These are phyloP conservation scores for Phytophthora sojae DNA, from an alignment of 352 stramenopile species.

Conservation along the genomic window DNA sequence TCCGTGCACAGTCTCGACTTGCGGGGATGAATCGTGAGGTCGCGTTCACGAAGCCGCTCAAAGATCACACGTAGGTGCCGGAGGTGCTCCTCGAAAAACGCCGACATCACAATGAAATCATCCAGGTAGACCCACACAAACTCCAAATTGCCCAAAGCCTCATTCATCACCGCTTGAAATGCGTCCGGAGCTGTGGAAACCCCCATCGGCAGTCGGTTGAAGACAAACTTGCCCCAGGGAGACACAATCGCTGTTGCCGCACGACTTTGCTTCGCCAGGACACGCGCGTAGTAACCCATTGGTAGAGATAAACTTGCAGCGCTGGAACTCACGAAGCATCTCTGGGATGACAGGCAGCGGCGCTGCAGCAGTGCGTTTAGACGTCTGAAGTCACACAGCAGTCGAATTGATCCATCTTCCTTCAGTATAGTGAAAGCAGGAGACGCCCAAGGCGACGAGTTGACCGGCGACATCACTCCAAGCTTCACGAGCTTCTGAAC, in stretches of 20 bases:
- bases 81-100: conserved; percentile 3
- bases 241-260: conserved; percentile 8
- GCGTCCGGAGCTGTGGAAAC: background rate
- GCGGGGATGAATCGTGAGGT: conserved; percentile 1
- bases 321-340: conserved; percentile 4
- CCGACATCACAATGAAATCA: conserved; percentile 7
- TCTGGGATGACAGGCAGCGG: conserved; percentile 1
- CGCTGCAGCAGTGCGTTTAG: conserved; percentile 1
- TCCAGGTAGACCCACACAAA: conserved; percentile 5
- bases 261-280: background rate
- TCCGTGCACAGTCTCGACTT: conserved; percentile 4
- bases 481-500: conserved; percentile 1
- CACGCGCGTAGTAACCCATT: conserved; percentile 5
- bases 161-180: conserved; percentile 12
- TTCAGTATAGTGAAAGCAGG: conserved; percentile 6
- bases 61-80: background rate
- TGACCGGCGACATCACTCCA: background rate
- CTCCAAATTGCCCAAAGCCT: background rate
- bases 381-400: background rate
- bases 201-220: background rate
- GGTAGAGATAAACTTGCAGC: conserved; percentile 4
- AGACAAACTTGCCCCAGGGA: conserved; percentile 3
- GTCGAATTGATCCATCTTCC: background rate
- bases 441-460: background rate
- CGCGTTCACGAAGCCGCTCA: conserved; percentile 1